A percentile compares a stretch with the other conserved stretches of the same genome.
phyloP scores from a whole-genome alignment of 1,284 basidiomycete genomes.

The Malassezia yamatoensis region DNA sequence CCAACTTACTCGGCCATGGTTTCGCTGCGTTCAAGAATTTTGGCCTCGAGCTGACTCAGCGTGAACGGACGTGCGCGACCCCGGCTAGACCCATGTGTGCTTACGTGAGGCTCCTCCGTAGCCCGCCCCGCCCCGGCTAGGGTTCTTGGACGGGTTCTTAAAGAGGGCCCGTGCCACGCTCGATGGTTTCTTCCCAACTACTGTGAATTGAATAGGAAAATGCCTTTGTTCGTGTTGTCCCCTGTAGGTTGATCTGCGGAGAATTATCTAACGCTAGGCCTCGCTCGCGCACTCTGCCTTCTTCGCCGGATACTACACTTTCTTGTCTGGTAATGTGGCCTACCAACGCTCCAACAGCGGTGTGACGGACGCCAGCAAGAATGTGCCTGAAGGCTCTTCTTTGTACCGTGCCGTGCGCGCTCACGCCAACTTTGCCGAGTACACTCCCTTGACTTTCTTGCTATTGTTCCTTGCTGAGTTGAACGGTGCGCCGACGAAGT shows the following conservation, averaged over 20 bases:
- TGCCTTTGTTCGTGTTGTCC: slow-evolving; percentile 47
- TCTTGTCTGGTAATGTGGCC: slow-evolving; percentile 34
- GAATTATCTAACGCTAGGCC: slow-evolving; percentile 20
- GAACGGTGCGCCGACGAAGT: slow-evolving; percentile 46
- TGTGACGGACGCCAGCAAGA: slow-evolving; percentile 17
- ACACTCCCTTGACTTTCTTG: slow-evolving; percentile 39
- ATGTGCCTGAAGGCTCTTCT: slow-evolving; percentile 16
- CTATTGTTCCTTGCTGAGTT: slow-evolving; percentile 48
- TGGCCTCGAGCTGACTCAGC: background rate
- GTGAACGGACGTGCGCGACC: too few relatives aligned
- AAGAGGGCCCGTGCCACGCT: background rate
- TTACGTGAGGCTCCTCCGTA: background rate
- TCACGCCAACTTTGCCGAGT: slow-evolving; percentile 42
- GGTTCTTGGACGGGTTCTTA: background rate
- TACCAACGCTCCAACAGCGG: slow-evolving; percentile 21
- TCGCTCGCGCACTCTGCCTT: slow-evolving; percentile 47
- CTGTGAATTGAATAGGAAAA: slow-evolving; percentile 7
- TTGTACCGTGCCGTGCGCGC: slow-evolving; percentile 24
- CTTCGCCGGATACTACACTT: slow-evolving; percentile 42
- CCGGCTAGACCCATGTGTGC: background rate
- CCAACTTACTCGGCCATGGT: slow-evolving; percentile 15
- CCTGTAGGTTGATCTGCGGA: background rate
- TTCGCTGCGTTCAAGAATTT: background rate
- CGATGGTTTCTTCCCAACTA: background rate
- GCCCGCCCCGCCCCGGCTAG: background rate